Base-by-base conservation (phyloP, 805 yeast species). In the Starmerella bombicola region DNA sequence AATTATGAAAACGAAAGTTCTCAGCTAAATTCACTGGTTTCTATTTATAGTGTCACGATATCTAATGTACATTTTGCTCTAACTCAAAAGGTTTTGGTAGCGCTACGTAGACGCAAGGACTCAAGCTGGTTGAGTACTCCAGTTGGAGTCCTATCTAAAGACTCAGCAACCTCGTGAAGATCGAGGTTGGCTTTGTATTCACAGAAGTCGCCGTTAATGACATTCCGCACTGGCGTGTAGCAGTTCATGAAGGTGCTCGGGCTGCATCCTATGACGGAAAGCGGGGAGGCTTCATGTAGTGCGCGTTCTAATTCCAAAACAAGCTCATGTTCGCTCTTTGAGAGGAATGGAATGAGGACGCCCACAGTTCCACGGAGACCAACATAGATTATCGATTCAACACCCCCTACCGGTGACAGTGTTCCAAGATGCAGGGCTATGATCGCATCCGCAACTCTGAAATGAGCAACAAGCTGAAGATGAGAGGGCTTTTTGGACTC, bases 281-380 rank as follows among this genome's bases (percentile, higher is more conserved):
- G 30, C 2, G 16, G n/a, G 12, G 13, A 10, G 8, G 33, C 46
- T 4, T 56, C 58, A 5, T 16, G 15, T 43, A 45, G 57, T 53
- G 61, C 56, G 7, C 59, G 56, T 51, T 83, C 81, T 24, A 86
- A 57, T 29, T 64, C 68, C 26, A 58, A 57, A 54, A 83, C 69
- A 46, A 76, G 72, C 32, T 68, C 68, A 19, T 72, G 70, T 46
- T 88, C 95, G 19, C 69, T 66, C 35, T 67, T 62, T 0, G 82
- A 69, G 10, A 69, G 53, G 30, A 88, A 54, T 1, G 98, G 95
- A 12, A 74, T 60, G 19, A 91, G 54, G 2, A 74, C 64, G 0
- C 95, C 95, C 16, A 91, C 58, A 0, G 83, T 73, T 0, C 98
- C 98, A 51, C 78, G 82, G 2, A 91, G 49, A 1, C 95, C 91